Evolutionary conservation across 2,329 filamentous ascomycete species (phyloP).

Genomic region (Epichloe scottii): DNA sequence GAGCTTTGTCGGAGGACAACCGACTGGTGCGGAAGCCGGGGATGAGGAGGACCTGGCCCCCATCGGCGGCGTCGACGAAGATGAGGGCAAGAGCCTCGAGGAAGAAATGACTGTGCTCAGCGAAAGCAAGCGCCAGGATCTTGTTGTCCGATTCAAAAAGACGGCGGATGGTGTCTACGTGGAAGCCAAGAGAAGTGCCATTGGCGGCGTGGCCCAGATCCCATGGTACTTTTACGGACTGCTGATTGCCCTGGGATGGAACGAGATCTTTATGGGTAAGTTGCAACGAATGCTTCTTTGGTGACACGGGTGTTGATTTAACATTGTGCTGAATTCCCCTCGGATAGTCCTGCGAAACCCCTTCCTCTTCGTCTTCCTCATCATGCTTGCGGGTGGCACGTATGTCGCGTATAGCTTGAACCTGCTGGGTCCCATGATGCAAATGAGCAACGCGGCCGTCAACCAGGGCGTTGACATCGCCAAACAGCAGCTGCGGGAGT

Average conservation of each 20-base stretch:
- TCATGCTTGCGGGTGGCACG: slow-evolving; percentile 61
- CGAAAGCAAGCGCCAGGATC: slow-evolving; percentile 80
- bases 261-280: slow-evolving; percentile 89
- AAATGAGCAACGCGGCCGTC: slow-evolving; percentile 84
- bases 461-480: slow-evolving; percentile 80
- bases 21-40: slow-evolving; percentile 58
- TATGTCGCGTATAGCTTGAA: slow-evolving; percentile 92
- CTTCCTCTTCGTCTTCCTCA: slow-evolving; percentile 78
- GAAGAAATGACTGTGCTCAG: slow-evolving; percentile 94
- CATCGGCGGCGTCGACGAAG: slow-evolving; percentile 88
- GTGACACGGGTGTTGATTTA: too few species aligned
- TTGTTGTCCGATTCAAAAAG: slow-evolving; percentile 95
- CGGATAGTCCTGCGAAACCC: slow-evolving; percentile 77
- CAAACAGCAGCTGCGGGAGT: slow-evolving; percentile 82
- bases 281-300: not conserved
- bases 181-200: slow-evolving; percentile 91
- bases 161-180: slow-evolving; percentile 96
- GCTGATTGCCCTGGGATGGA: slow-evolving; percentile 90
- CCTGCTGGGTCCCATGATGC: slow-evolving; percentile 87
- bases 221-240: slow-evolving; percentile 90
- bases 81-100: slow-evolving; percentile 85
- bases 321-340: not conserved
- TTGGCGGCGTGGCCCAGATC: slow-evolving; percentile 87
- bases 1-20: slow-evolving; percentile 69
- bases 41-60: slow-evolving; percentile 84